Base-by-base conservation (phyloP, 1,284 basidiomycete genomes). In the Apiotrichum porosum region DNA sequence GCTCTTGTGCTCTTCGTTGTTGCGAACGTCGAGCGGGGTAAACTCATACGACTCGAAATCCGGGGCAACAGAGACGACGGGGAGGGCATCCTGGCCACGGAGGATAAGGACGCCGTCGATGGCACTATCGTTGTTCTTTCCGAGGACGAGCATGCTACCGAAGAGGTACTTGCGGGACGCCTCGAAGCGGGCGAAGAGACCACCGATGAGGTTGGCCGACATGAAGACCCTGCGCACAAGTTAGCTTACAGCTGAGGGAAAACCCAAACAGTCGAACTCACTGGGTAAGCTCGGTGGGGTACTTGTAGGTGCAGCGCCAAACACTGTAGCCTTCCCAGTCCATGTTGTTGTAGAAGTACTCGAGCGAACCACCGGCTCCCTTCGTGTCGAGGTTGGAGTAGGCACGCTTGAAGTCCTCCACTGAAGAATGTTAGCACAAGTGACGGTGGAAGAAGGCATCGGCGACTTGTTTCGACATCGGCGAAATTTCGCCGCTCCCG, bases 351-450 rank as follows among this genome's bases (percentile, higher is more conserved):
- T 92, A 90, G 81, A 93, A 85, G 88, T 88, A 93, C 37, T 66
- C 62, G 46, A 74, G 54, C 35, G 69, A 66, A 70, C 89, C 86
- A 33, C 84, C 85, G 71, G 89, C 85, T 32, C 85, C 86, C 51
- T 87, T 83, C 32, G 93, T 97, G 49, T 97, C 93, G 75, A 86
- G 85, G 85, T 97, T 97, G 63, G 91, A 95, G 81, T 97, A 97
- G 51, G 87, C 85, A 45, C 91, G 84, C n/a, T n/a, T n/a, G n/a
- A n/a, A n/a, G n/a, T n/a, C n/a, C n/a, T n/a, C n/a, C n/a, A n/a
- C n/a, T n/a, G n/a, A n/a, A n/a, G n/a, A n/a, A n/a, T n/a, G n/a
- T n/a, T n/a, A n/a, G n/a, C n/a, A n/a, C n/a, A n/a, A n/a, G n/a
- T n/a, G n/a, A n/a, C n/a, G n/a, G n/a, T n/a, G n/a, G n/a, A n/a